A percentile compares a stretch with the other conserved stretches of the same genome.
phyloP scores from a whole-genome alignment of 345 rosid species.

The Ceriops tagal region DNA sequence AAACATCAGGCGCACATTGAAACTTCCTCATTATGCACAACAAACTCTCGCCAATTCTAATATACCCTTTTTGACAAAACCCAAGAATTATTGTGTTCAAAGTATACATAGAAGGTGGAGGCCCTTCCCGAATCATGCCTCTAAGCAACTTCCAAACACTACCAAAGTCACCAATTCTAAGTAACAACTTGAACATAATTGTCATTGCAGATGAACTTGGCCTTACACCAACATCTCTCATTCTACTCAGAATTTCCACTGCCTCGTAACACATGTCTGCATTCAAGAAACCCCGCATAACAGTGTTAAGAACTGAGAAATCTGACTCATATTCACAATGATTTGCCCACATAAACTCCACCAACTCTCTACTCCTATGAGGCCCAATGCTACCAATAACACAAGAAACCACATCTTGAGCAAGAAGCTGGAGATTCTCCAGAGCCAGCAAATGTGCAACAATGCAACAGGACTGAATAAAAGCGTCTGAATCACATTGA shows the following conservation, averaged over 20 bases:
- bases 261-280: constrained; percentile 43
- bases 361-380: constrained; percentile 41
- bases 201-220: constrained; percentile 58
- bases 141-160: constrained; percentile 63
- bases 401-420: constrained; percentile 63
- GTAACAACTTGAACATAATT: constrained; percentile 48
- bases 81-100: constrained; percentile 55
- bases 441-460: constrained; percentile 54
- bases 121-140: constrained; percentile 54
- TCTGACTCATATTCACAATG: constrained; percentile 51
- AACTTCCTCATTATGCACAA: constrained; percentile 53
- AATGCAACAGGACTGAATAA: constrained; percentile 40
- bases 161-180: constrained; percentile 56
- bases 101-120: constrained; percentile 40
- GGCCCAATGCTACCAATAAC: constrained; percentile 50
- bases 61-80: constrained; percentile 50
- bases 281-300: constrained; percentile 57
- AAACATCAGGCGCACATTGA: constrained; percentile 50
- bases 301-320: constrained; percentile 59
- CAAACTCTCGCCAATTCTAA: constrained; percentile 51
- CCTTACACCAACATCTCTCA: constrained; percentile 45
- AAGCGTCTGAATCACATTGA: constrained; percentile 37
- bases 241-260: constrained; percentile 40
- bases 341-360: constrained; percentile 56
- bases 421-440: constrained; percentile 37